These are phyloP conservation scores for Penicillium verhagenii DNA, from an alignment of 495 filamentous ascomycete species.

Conservation along the genomic window DNA sequence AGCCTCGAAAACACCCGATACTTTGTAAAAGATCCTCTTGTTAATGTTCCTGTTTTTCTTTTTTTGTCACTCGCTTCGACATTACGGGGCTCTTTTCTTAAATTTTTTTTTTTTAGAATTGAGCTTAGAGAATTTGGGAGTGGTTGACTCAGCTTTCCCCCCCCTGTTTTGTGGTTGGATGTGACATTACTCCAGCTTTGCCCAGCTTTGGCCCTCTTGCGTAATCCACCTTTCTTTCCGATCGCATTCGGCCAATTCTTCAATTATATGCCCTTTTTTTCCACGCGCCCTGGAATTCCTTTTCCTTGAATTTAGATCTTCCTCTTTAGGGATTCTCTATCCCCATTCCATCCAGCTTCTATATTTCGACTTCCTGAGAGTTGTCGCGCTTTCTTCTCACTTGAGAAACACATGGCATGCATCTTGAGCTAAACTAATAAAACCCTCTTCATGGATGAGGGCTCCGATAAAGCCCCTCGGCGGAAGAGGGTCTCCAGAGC, in stretches of 20 bases:
- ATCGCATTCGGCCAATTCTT: conserved; percentile 7
- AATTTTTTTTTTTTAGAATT: neutral
- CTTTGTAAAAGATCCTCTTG: neutral
- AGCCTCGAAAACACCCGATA: neutral
- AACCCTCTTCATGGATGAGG: conserved; percentile 48
- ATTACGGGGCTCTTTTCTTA: neutral
- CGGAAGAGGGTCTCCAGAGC: conserved; percentile 68
- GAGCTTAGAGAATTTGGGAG: neutral
- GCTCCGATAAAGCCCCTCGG: conserved; percentile 44
- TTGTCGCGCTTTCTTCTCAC: neutral
- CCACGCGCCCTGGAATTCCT: neutral
- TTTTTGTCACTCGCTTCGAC: neutral
- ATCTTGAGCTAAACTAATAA: conserved; percentile 15
- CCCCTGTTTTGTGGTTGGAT: too few relatives aligned
- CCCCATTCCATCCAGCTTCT: neutral
- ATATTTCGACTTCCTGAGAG: neutral
- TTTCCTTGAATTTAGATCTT: neutral
- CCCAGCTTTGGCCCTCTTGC: too few relatives aligned
- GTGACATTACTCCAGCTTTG: neutral
- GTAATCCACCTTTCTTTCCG: conserved; percentile 9
- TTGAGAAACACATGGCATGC: conserved; percentile 24
- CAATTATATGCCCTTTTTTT: neutral
- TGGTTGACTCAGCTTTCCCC: conserved; percentile 2
- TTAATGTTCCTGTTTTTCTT: neutral
- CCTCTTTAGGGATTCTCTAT: neutral